Base-by-base conservation (phyloP, 768 basidiomycete genomes). In the Leucocoprinus birnbaumii region DNA sequence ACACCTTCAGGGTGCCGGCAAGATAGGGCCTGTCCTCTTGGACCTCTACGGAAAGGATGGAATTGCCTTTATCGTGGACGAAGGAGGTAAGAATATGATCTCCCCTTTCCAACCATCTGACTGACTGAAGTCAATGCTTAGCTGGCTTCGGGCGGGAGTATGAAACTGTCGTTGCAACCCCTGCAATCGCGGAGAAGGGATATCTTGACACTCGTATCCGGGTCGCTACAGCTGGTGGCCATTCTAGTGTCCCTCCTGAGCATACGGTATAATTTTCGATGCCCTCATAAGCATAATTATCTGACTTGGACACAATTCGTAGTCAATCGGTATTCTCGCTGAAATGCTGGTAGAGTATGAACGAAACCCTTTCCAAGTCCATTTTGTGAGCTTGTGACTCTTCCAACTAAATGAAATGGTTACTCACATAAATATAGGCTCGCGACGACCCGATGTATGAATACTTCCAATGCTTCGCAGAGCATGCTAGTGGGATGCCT, bases 271-370 rank as follows among this genome's bases (percentile, higher is more conserved):
- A 76, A 59, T 2, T 19, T 31, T 5, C 11, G 5, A 11, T 11
- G 31, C 55, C n/a, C 42, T 22, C n/a, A 5, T 41, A 25, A 7
- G 34, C 6, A 6, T 14, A 7, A 37, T 8, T 19, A n/a, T 45
- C 2, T 51, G 44, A 18, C 26, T 41, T 14, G 6, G 43, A n/a
- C 18, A 4, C 3, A 41, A 18, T 24, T 25, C 18, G 16, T 58
- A 89, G 87, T 84, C 84, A 55, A 92, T 96, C 53, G 92, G 94
- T 9, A 86, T 93, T 49, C 81, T 95, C 41, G 77, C 93, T 3
- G 72, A 81, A 1, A 66, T 91, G 10, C 75, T 96, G 24, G 82
- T 85, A 7, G 73, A 83, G 31, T 78, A 87, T 43, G 93, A 96
- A 66, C 65, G 72, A 9, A 74, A 91, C 65, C 88, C 91, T 1